phyloP scores from a whole-genome alignment of 305 asterid genomes.

The Fraxinus paxiana region DNA sequence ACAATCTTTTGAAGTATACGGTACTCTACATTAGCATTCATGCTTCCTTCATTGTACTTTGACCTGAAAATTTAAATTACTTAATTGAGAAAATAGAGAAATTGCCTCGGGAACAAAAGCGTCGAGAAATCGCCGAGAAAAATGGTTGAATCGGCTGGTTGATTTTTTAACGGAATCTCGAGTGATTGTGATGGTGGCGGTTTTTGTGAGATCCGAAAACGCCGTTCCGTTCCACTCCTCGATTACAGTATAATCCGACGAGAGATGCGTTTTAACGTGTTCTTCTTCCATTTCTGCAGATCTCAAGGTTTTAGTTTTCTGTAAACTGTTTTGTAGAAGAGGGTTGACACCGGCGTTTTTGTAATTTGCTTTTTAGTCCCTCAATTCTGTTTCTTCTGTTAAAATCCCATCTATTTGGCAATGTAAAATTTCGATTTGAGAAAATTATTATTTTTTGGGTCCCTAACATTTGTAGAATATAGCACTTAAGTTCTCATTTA shows the following conservation, averaged over 20 bases:
- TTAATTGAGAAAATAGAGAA: background rate
- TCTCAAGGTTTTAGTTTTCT: background rate
- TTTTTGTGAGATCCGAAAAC: slow-evolving; percentile 63
- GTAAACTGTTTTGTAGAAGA: background rate
- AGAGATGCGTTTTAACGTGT: slow-evolving; percentile 15
- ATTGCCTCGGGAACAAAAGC: slow-evolving; percentile 93
- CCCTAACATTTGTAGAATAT: background rate
- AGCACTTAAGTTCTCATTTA: background rate
- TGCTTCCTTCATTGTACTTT: background rate
- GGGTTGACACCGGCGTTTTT: background rate
- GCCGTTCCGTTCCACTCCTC: slow-evolving; percentile 97
- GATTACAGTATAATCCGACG: slow-evolving; percentile 40
- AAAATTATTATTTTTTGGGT: background rate
- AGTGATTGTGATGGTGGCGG: slow-evolving; percentile 61
- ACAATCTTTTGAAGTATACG: slow-evolving; percentile 1
- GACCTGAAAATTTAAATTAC: background rate
- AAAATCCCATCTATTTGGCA: background rate
- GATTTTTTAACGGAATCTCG: slow-evolving; percentile 47
- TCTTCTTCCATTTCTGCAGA: slow-evolving; percentile 34
- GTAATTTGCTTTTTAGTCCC: background rate
- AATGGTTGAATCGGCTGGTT: slow-evolving; percentile 54
- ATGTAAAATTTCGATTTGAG: background rate
- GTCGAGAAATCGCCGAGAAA: slow-evolving; percentile 68
- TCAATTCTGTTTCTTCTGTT: background rate
- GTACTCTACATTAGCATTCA: background rate